Base-by-base conservation (phyloP, 2,329 filamentous ascomycete species). In the Monosporascus sp. region DNA sequence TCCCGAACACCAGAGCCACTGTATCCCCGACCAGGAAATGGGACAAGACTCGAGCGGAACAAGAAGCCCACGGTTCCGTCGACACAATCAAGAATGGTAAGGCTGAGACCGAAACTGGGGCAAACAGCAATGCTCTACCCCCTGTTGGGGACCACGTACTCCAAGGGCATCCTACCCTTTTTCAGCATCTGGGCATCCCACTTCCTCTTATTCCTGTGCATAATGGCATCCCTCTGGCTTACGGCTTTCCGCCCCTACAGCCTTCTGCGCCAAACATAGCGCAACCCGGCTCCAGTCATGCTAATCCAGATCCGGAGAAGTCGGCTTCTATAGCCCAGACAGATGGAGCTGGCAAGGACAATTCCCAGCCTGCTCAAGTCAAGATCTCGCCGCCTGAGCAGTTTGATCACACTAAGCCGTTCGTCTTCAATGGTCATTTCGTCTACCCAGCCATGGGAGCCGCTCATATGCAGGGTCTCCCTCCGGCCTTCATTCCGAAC, bases 1-100 rank as follows among this genome's bases (percentile, higher is more conserved):
- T 87, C 1, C 84, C 83, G 48, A 87, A 87, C 61, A 85, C 77
- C 37, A 76, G 82, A 44, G 76, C 72, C 14, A 72, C 77, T 2
- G 70, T 72, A 5, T 84, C 81, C 8, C 80, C 80, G 3, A 77
- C 77, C 4, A 63, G 73, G 6, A 84, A 82, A 65, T 75, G 73
- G 66, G 60, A 69, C 52, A 78, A 72, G 53, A 78, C 80, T 31
- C 73, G 60, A 45, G 50, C 57, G 11, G 52, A 55, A 1, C 49
- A 53, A 31, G 66, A 70, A 16, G 53, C 20, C n/a, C 56, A 65
- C 35, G 57, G 61, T 5, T 31, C 50, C 7, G 19, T 54, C 2
- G 69, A 71, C 26, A 24, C 55, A 9, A 37, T 53, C n/a, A 67
- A 62, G 40, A 58, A 61, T 20, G 49, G 44, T 16, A 60, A 59